Evolutionary conservation across 1,284 basidiomycete genomes (phyloP), one percentile per base, ranked within the genome.

Genomic region (Sporisorium exsertum): DNA sequence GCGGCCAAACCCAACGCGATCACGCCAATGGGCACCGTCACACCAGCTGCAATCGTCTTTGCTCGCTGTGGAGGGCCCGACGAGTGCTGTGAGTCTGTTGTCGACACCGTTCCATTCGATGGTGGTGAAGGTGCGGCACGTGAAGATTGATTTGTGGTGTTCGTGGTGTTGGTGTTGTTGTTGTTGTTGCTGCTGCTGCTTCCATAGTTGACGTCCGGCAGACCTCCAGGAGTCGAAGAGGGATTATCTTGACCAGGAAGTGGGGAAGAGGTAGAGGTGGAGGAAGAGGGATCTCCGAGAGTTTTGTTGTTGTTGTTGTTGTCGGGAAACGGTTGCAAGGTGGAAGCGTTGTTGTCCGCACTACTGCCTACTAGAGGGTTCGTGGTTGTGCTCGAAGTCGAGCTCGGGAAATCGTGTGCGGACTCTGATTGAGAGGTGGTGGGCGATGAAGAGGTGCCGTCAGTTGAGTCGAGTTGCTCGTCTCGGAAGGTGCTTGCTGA

Each of bases 1-100:
- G 67, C 67, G 0, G 49, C 47, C 12, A 69, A 24, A 3, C 58
- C 62, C 32, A 71, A 35, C 16, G 62, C 68, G 1, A 71, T 53
- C 9, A 71, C 27, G 15, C 58, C 55, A 5, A 71, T 46, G 3
- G 68, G 62, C 1, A 71, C 68, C n/a, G 58, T 65, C 5, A 65
- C 54, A 2, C 68, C 68, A 2, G 29, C 53, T 0, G 47, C 58
- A 15, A 71, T 52, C 22, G 58, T 24, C 24, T 26, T 47, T 18
- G 55, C 54, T 8, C 37, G 52, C 20, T 40, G 6, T 15, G 53
- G 33, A 10, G 58, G 60, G 5, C 35, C 22, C 13, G 56, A 24
- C 1, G 45, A 4, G 0, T 16, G 33, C 8, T 43, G 20, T 1
- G 57, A 22, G 6, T 24, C 29, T 8, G 18, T 59, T 40, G 15